Evolutionary conservation across 192 early-diverging fungal genomes (phyloP).

Genomic region (Coemansia sp.): DNA sequence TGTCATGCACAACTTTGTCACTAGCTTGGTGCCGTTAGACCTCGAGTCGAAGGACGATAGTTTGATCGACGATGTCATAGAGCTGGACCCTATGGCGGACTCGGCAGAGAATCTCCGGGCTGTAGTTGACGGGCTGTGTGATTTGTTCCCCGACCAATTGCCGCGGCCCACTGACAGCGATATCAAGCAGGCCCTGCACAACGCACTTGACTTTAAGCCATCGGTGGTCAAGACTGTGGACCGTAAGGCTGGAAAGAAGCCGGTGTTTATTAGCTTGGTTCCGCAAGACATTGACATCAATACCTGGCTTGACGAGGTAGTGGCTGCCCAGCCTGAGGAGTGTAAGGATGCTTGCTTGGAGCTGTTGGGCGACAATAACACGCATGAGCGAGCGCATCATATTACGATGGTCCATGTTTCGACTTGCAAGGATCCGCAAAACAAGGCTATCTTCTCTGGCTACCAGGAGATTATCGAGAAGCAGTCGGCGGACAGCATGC

Average conservation of each 20-base stretch:
- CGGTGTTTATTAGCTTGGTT: constrained; percentile 35
- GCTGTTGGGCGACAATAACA: constrained; percentile 10
- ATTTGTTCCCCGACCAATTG: constrained; percentile 44
- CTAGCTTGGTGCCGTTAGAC: constrained; percentile 61
- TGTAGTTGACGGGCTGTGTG: constrained; percentile 54
- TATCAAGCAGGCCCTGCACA: constrained; percentile 61
- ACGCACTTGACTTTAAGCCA: constrained; percentile 53
- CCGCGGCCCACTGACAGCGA: constrained; percentile 48
- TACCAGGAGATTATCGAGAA: constrained; percentile 27
- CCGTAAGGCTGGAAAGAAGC: constrained; percentile 16
- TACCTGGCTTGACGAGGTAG: constrained; percentile 23
- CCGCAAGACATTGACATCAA: constrained; percentile 24
- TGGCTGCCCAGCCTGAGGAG: constrained; percentile 10
- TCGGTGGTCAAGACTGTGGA: constrained; percentile 41
- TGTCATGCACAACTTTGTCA: constrained; percentile 65
- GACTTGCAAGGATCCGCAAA: constrained; percentile 15
- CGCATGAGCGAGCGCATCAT: constrained; percentile 41
- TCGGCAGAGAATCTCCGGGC: constrained; percentile 56
- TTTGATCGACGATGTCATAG: constrained; percentile 63
- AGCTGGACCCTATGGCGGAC: constrained; percentile 60
- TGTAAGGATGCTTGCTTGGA: constrained; percentile 26
- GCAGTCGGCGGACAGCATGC: constrained; percentile 26
- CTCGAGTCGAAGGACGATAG: constrained; percentile 56
- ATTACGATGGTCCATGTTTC: constrained; percentile 61
- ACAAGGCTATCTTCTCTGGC: constrained; percentile 37